A percentile compares a stretch with the other conserved stretches of the same genome.
Conservation (phyloP, 306 rosid species). For the Adenanthera pavonina region DNA sequence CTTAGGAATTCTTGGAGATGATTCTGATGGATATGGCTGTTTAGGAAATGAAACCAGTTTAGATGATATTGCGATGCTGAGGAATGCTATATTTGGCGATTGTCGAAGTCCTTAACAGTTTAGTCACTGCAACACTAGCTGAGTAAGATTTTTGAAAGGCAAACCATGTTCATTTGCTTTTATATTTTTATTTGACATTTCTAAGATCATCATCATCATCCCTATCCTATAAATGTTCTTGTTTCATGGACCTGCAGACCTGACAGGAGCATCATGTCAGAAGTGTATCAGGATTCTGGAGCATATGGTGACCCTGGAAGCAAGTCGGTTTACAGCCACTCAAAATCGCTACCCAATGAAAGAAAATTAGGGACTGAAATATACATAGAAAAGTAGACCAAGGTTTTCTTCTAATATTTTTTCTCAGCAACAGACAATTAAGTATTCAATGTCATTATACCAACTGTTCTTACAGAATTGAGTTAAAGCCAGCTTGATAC, state of each 20-base stretch:
- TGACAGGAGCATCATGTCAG: not conserved
- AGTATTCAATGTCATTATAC: not conserved
- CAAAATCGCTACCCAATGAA: not conserved
- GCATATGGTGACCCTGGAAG: conserved; percentile 7
- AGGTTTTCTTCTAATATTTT: not conserved
- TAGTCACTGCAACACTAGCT: not conserved
- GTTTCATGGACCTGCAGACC: conserved; percentile 1
- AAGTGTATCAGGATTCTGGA: not conserved
- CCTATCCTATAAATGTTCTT: not conserved
- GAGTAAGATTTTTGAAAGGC: not conserved
- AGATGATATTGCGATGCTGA: conserved; percentile 29
- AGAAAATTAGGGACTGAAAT: not conserved
- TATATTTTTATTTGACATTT: not conserved
- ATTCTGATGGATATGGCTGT: conserved; percentile 9
- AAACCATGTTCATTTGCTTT: not conserved
- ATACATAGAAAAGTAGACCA: not conserved
- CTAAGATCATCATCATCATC: not conserved
- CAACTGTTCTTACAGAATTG: not conserved
- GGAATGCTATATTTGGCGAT: not conserved
- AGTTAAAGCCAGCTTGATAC: not conserved
- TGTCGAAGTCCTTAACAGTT: not conserved
- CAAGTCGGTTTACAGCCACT: not conserved
- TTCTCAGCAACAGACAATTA: not conserved
- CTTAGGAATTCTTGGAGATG: conserved; percentile 40
- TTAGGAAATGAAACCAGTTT: conserved; percentile 21